Percentiles rank a stretch among this genome's conserved stretches.
Conservation (phyloP, 108 stramenopile genomes). For the Nannochloropsis gaditana region DNA sequence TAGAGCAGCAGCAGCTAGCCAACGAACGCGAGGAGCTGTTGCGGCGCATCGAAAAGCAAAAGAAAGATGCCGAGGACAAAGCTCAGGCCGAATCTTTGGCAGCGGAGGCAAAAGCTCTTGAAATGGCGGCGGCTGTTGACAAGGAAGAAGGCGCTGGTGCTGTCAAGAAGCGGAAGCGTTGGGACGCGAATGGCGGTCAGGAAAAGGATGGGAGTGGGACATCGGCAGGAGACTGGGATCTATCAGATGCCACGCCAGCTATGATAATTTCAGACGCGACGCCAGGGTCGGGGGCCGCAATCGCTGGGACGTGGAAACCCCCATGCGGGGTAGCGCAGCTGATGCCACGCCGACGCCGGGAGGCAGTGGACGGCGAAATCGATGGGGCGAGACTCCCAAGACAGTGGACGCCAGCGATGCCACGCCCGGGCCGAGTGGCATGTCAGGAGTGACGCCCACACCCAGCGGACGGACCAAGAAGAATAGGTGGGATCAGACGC, state of each 20-base stretch:
- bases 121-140: constrained; percentile 27
- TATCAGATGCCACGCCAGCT: constrained; percentile 23
- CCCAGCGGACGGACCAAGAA: background rate
- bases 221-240: constrained; percentile 20
- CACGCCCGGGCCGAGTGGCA: constrained; percentile 28
- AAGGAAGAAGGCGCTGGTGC: constrained; percentile 40
- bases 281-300: background rate
- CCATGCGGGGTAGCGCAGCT: background rate
- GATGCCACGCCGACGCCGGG: constrained; percentile 23
- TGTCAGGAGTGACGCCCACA: constrained; percentile 22
- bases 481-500: constrained; percentile 27
- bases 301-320: background rate
- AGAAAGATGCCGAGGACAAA: constrained; percentile 44
- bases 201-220: background rate
- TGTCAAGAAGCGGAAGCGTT: constrained; percentile 62
- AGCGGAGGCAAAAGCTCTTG: constrained; percentile 46
- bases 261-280: constrained; percentile 12
- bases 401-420: constrained; percentile 19
- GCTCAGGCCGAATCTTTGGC: constrained; percentile 48
- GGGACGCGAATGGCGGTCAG: constrained; percentile 57
- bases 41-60: constrained; percentile 42
- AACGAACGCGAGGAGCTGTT: constrained; percentile 43
- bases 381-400: constrained; percentile 24
- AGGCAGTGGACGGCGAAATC: constrained; percentile 31
- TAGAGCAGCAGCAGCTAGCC: constrained; percentile 62